Conservation (phyloP, 2,329 filamentous ascomycete species). For the Hypocrella siamensis region DNA sequence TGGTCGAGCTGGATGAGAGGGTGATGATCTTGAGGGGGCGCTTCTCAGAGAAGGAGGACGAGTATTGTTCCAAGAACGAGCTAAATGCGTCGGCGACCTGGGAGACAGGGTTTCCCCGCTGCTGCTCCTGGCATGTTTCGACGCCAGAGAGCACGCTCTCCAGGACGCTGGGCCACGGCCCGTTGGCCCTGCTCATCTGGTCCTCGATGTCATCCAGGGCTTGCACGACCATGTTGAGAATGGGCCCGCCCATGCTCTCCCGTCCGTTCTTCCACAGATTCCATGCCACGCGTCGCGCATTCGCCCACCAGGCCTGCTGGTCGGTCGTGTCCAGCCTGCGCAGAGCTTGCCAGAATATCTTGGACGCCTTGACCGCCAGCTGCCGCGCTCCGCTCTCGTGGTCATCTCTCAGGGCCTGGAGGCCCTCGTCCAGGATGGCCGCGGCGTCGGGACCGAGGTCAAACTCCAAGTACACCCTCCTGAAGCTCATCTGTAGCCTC, state of each 20-base stretch:
- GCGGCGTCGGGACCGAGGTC: constrained; percentile 31
- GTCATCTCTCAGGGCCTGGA: constrained; percentile 35
- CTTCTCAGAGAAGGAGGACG: no score
- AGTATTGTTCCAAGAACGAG: background rate
- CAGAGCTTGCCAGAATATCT: constrained; percentile 30
- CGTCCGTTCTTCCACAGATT: constrained; percentile 49
- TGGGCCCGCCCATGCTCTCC: constrained; percentile 50
- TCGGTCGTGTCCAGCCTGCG: constrained; percentile 13
- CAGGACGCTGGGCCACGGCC: background rate
- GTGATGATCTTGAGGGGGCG: constrained; percentile 35
- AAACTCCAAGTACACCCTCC: constrained; percentile 42
- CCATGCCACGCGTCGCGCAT: constrained; percentile 41
- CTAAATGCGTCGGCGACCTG: background rate
- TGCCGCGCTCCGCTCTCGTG: constrained; percentile 43
- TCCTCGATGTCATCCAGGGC: constrained; percentile 25
- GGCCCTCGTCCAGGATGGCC: constrained; percentile 24
- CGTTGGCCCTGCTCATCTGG: constrained; percentile 5
- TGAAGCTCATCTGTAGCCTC: constrained; percentile 38
- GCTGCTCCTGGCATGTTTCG: background rate
- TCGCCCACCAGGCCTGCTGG: constrained; percentile 35
- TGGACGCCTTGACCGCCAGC: constrained; percentile 37
- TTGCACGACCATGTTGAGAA: constrained; percentile 31
- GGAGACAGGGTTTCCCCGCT: no score
- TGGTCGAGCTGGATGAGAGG: constrained; percentile 47
- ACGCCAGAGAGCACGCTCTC: background rate